Percentiles rank a stretch among this genome's conserved stretches.
Conservation (phyloP, 2,329 filamentous ascomycete genomes). For the Pyrenochaeta sp. region DNA sequence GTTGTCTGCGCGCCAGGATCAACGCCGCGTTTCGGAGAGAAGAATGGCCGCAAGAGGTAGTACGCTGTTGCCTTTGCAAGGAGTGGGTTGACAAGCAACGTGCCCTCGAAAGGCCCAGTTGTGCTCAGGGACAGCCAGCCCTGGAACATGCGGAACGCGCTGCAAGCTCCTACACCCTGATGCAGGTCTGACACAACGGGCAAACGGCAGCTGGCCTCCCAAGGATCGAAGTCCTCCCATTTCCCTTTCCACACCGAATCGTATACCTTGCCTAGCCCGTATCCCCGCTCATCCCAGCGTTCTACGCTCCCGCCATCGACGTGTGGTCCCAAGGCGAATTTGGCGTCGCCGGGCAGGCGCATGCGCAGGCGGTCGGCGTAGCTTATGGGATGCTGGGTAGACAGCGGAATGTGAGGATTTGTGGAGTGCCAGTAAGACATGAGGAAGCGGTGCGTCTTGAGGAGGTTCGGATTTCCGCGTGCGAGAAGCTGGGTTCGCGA, state of each 20-base stretch:
- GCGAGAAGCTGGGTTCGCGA: conserved; percentile 57
- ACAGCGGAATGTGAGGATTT: conserved; percentile 54
- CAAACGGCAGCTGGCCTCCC: conserved; percentile 76
- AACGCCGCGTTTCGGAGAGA: conserved; percentile 62
- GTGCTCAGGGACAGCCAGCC: conserved; percentile 85
- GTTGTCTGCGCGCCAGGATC: conserved; percentile 44
- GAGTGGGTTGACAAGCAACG: conserved; percentile 82
- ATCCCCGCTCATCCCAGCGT: conserved; percentile 67
- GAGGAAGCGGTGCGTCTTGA: conserved; percentile 57
- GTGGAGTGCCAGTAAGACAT: conserved; percentile 60
- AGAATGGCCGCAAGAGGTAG: conserved; percentile 84
- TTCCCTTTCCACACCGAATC: conserved; percentile 73
- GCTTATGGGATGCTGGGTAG: conserved; percentile 56
- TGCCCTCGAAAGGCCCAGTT: conserved; percentile 78
- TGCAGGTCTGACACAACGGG: conserved; percentile 77
- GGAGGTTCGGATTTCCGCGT: conserved; percentile 56
- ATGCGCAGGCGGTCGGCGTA: conserved; percentile 61
- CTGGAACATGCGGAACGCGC: conserved; percentile 87
- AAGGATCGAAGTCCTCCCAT: conserved; percentile 86
- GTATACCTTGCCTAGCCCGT: conserved; percentile 72
- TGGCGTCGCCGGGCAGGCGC: conserved; percentile 63
- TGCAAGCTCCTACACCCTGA: conserved; percentile 80
- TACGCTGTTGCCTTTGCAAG: conserved; percentile 80
- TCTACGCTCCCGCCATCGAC: conserved; percentile 61
- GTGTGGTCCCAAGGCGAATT: conserved; percentile 65